These are phyloP conservation scores for Gonium pectorale DNA, from an alignment of 139 green algal species.

Conservation along the genomic window DNA sequence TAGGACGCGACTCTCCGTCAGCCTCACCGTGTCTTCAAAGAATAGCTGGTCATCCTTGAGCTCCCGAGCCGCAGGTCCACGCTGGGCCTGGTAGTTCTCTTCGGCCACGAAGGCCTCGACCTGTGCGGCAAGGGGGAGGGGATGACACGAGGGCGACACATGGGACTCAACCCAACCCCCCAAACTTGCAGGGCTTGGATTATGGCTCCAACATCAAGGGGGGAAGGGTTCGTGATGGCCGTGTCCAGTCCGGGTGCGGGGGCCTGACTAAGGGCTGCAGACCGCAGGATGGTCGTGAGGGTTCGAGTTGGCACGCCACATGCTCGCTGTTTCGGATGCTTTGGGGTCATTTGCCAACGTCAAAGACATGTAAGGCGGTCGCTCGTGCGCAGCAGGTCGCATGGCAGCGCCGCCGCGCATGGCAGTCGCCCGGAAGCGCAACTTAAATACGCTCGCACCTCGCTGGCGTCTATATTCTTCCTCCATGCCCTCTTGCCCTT, in stretches of 20 bases:
- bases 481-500: conserved; percentile 78
- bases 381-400: too few species aligned
- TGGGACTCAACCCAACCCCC: too few species aligned
- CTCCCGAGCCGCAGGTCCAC: conserved; percentile 60
- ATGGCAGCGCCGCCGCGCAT: conserved; percentile 16
- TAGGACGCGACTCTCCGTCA: neutral
- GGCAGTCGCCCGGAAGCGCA: neutral
- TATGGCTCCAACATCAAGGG: too few species aligned
- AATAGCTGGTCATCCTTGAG: conserved; percentile 82
- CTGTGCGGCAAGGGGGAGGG: conserved; percentile 61
- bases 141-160: neutral
- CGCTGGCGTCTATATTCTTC: conserved; percentile 68
- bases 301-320: too few species aligned
- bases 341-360: too few species aligned
- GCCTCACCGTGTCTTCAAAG: conserved; percentile 79
- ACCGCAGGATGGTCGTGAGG: too few species aligned
- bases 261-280: too few species aligned
- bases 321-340: too few species aligned
- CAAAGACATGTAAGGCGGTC: too few species aligned
- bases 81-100: conserved; percentile 64
- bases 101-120: conserved; percentile 68
- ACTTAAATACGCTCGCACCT: conserved; percentile 42
- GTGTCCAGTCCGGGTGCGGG: too few species aligned
- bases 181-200: too few species aligned
- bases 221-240: too few species aligned